phyloP scores from a whole-genome alignment of 148 eudicot species.

The Rhododendron mucronatum region DNA sequence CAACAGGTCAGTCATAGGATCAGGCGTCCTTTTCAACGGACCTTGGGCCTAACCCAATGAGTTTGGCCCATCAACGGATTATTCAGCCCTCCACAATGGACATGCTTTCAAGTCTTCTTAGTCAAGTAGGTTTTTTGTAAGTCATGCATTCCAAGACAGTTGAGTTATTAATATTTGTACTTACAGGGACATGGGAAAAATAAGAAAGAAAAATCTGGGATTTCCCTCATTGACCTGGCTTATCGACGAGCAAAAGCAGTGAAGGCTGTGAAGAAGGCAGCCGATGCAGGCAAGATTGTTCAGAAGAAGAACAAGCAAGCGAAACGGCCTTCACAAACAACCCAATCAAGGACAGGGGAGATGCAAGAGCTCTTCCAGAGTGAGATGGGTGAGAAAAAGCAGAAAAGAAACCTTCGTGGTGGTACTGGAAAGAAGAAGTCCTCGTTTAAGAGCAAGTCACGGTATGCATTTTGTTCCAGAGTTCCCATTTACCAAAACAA shows the following conservation, averaged over 20 bases:
- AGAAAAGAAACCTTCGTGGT: conserved; percentile 38
- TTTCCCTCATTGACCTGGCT: conserved; percentile 81
- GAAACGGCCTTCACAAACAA: conserved; percentile 28
- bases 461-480: conserved; percentile 42
- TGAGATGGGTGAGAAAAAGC: conserved; percentile 68
- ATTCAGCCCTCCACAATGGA: neutral
- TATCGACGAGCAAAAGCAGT: conserved; percentile 86
- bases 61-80: neutral
- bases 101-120: neutral
- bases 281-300: conserved; percentile 55
- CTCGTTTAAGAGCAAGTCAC: conserved; percentile 94
- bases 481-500: neutral
- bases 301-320: conserved; percentile 35
- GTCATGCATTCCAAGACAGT: neutral
- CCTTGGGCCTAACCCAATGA: neutral
- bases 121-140: neutral
- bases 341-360: conserved; percentile 71
- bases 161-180: neutral
- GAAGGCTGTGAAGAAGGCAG: conserved; percentile 65
- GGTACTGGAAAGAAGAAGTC: conserved; percentile 52
- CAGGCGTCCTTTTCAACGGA: neutral
- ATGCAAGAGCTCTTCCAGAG: conserved; percentile 71
- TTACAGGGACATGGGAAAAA: conserved; percentile 50
- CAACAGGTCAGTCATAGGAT: neutral
- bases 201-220: conserved; percentile 62